Evolutionary conservation across 2,329 filamentous ascomycete species (phyloP).

Genomic region (Thelonectria rubi): DNA sequence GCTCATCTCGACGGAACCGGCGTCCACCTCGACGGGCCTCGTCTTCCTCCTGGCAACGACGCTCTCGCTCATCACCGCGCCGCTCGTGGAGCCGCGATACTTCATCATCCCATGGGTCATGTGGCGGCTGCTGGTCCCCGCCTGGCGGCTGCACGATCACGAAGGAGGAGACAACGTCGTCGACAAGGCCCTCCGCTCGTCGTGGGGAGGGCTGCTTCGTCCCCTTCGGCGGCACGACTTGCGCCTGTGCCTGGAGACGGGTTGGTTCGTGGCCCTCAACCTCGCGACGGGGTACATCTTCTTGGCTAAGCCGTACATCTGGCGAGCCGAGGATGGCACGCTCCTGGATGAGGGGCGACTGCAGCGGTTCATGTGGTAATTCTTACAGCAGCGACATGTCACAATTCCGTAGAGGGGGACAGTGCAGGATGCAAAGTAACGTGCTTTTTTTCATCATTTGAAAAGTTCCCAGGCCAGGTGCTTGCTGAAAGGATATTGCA

Average conservation of each 20-base stretch:
- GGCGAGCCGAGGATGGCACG: constrained; percentile 63
- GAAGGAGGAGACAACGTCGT: neutral
- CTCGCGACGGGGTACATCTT: constrained; percentile 75
- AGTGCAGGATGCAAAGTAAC: constrained; percentile 2
- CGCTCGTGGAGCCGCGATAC: constrained; percentile 93
- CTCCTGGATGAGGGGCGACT: constrained; percentile 63
- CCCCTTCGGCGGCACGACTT: constrained; percentile 50
- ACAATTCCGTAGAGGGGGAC: neutral
- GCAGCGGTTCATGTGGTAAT: constrained; percentile 85
- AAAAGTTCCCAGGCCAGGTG: constrained; percentile 21
- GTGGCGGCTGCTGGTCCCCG: constrained; percentile 83
- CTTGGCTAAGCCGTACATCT: constrained; percentile 72
- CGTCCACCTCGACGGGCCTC: constrained; percentile 61
- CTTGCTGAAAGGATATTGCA: constrained; percentile 12
- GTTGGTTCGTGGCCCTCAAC: constrained; percentile 75
- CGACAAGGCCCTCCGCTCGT: neutral
- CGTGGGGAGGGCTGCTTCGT: constrained; percentile 9
- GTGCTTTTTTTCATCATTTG: constrained; percentile 27
- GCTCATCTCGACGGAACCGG: constrained; percentile 43
- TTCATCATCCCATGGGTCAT: constrained; percentile 96
- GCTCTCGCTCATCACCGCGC: constrained; percentile 85
- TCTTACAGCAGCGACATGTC: neutral
- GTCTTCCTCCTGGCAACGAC: constrained; percentile 74
- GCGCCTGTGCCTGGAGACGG: constrained; percentile 67
- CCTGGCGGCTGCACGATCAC: constrained; percentile 48